phyloP scores from a whole-genome alignment of 2,329 filamentous ascomycete species.

The Neonectria sp. region DNA sequence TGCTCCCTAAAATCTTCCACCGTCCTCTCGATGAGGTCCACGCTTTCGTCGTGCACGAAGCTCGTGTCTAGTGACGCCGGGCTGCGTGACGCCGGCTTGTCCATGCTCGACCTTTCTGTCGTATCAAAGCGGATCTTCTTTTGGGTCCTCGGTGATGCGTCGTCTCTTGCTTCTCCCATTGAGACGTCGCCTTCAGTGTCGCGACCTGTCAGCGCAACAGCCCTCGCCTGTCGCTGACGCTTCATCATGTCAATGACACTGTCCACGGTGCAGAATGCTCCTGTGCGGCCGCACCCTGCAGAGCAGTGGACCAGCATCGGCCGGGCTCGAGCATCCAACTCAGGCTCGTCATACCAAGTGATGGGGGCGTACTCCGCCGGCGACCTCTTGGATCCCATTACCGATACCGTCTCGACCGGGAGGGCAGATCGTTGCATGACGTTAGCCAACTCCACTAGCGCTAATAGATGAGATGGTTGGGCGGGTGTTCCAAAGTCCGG shows the following conservation, averaged over 20 bases:
- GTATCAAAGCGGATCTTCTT: constrained; percentile 44
- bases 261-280: constrained; percentile 97
- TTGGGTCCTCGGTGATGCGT: constrained; percentile 48
- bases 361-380: constrained; percentile 52
- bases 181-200: constrained; percentile 62
- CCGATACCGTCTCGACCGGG: constrained; percentile 61
- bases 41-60: constrained; percentile 79
- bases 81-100: constrained; percentile 31
- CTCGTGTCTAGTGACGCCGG: constrained; percentile 60
- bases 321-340: constrained; percentile 65
- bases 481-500: constrained; percentile 96
- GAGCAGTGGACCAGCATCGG: constrained; percentile 96
- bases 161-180: constrained; percentile 57
- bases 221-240: constrained; percentile 73
- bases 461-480: constrained; percentile 87
- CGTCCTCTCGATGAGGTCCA: constrained; percentile 88
- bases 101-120: constrained; percentile 31
- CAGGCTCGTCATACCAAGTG: constrained; percentile 72
- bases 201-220: constrained; percentile 33
- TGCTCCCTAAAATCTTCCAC: constrained; percentile 93
- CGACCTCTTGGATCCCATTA: constrained; percentile 50
- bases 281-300: constrained; percentile 94
- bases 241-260: constrained; percentile 97
- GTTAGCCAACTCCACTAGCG: constrained; percentile 90
- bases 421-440: constrained; percentile 75